Conservation (phyloP, 2,329 filamentous ascomycete species). For the Dactylellina leptospora region DNA sequence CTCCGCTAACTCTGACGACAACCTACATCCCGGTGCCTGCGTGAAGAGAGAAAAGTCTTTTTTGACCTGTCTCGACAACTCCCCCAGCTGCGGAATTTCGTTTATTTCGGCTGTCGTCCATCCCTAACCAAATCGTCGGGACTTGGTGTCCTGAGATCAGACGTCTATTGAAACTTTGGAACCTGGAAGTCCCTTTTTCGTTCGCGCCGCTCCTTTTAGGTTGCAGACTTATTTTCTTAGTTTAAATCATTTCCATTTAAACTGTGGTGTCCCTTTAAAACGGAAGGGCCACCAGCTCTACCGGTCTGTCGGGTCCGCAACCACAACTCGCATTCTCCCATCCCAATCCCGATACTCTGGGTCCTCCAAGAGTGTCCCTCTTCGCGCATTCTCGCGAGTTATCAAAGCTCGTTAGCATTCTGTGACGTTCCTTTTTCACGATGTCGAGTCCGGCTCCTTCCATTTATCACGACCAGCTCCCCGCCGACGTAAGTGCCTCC, state of each 20-base stretch:
- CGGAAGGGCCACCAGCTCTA: slow-evolving; percentile 50
- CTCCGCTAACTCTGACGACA: slow-evolving; percentile 29
- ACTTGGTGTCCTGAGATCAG: slow-evolving; percentile 18
- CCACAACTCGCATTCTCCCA: slow-evolving; percentile 45
- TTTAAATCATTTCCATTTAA: slow-evolving; percentile 23
- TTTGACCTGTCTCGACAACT: slow-evolving; percentile 2
- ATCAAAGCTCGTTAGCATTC: slow-evolving; percentile 1
- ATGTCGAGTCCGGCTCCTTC: slow-evolving; percentile 49
- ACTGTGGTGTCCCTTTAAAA: slow-evolving; percentile 48
- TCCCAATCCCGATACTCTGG: slow-evolving; percentile 51
- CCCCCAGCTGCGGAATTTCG: slow-evolving; percentile 17
- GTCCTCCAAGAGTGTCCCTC: slow-evolving; percentile 38
- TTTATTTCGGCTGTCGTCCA: slow-evolving; percentile 41
- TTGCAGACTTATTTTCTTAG: slow-evolving; percentile 14
- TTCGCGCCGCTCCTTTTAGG: not conserved
- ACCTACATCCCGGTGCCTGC: slow-evolving; percentile 8
- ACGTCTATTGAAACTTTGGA: slow-evolving; percentile 22
- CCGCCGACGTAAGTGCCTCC: slow-evolving; percentile 38
- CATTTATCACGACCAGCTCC: slow-evolving; percentile 37
- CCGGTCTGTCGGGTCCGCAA: slow-evolving; percentile 49
- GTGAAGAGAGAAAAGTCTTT: not conserved
- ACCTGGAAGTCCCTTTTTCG: slow-evolving; percentile 20
- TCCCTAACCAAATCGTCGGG: slow-evolving; percentile 51
- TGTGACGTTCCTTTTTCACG: slow-evolving; percentile 1
- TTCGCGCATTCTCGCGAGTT: slow-evolving; percentile 18